Evolutionary conservation across 2,329 filamentous ascomycete genomes (phyloP), one percentile per base, ranked within the genome.

Genomic region (Hypoxylon sp.): DNA sequence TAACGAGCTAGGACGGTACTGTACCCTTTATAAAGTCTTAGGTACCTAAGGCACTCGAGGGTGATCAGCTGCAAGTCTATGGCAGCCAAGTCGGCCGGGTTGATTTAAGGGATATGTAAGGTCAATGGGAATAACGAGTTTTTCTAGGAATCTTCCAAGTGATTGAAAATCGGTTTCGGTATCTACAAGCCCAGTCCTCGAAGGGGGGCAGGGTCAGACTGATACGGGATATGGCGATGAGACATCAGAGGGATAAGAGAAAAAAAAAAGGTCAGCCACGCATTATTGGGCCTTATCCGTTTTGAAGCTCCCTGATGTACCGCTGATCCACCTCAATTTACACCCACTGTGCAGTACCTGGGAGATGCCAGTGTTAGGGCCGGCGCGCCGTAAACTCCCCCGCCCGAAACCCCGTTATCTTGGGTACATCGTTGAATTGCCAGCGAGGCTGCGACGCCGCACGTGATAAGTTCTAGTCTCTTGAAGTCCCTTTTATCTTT

Each of bases 21-120:
- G 63, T 64, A 66, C 63, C 58, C 57, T 52, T n/a, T 47, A 42
- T 24, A 17, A 60, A 50, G 41, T 43, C 41, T 37, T 51, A 46
- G 60, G 54, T 29, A 2, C 31, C 29, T 33, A n/a, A 15, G 6
- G n/a, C n/a, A n/a, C n/a, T n/a, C n/a, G n/a, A n/a, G n/a, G n/a
- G n/a, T n/a, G n/a, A n/a, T n/a, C n/a, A 29, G 8, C 3, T 10
- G 27, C 4, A 33, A 33, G n/a, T 6, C 10, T 33, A 35, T 15
- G 15, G n/a, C 15, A n/a, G 10, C n/a, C n/a, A 35, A 17, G 31
- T 18, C 31, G 15, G 31, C 31, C 4, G n/a, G n/a, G n/a, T 17
- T 35, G 31, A 35, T 21, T 33, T 60, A 35, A 38, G 29, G 46
- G 41, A 47, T 53, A 48, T 45, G 37, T 48, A 11, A 9, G 6